phyloP scores from a whole-genome alignment of 2,329 filamentous ascomycete species.

The Xylariales sp. region DNA sequence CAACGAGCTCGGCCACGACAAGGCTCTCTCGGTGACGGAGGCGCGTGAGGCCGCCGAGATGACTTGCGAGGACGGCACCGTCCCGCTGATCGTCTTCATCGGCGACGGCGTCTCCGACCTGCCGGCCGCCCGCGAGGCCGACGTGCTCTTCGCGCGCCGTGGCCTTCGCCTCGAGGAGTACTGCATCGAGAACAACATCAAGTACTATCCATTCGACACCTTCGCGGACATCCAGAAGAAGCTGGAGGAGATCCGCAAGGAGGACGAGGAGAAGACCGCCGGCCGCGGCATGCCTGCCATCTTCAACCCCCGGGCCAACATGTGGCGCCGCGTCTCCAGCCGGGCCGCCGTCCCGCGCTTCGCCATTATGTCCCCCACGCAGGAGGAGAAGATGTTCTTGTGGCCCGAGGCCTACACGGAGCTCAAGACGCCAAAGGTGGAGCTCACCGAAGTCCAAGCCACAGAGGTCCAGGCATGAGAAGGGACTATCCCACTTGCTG shows the following conservation, averaged over 20 bases:
- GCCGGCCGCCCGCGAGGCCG: slow-evolving; percentile 60
- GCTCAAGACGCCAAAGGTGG: slow-evolving; percentile 27
- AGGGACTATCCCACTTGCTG: neutral
- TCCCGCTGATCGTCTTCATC: slow-evolving; percentile 66
- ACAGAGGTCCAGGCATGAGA: slow-evolving; percentile 7
- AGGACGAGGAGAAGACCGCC: slow-evolving; percentile 57
- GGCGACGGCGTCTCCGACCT: slow-evolving; percentile 67
- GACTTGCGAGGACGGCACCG: slow-evolving; percentile 53
- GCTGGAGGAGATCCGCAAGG: slow-evolving; percentile 50
- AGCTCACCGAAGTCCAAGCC: slow-evolving; percentile 10
- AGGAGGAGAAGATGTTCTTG: slow-evolving; percentile 58
- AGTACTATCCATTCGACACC: slow-evolving; percentile 59
- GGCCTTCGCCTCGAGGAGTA: slow-evolving; percentile 63
- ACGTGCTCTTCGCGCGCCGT: slow-evolving; percentile 64
- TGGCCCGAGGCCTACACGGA: slow-evolving; percentile 57
- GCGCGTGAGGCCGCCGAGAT: slow-evolving; percentile 50
- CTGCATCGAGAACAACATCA: slow-evolving; percentile 56
- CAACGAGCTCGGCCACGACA: slow-evolving; percentile 62
- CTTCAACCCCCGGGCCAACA: slow-evolving; percentile 65
- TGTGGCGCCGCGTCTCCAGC: slow-evolving; percentile 61
- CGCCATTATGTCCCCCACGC: slow-evolving; percentile 33
- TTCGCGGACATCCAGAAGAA: slow-evolving; percentile 63
- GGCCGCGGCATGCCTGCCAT: slow-evolving; percentile 54
- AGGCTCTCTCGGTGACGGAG: slow-evolving; percentile 60
- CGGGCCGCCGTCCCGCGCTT: slow-evolving; percentile 42